Evolutionary conservation across 2,329 filamentous ascomycete genomes (phyloP), one percentile per base, ranked within the genome.

Genomic region (Penicillium nordicum): DNA sequence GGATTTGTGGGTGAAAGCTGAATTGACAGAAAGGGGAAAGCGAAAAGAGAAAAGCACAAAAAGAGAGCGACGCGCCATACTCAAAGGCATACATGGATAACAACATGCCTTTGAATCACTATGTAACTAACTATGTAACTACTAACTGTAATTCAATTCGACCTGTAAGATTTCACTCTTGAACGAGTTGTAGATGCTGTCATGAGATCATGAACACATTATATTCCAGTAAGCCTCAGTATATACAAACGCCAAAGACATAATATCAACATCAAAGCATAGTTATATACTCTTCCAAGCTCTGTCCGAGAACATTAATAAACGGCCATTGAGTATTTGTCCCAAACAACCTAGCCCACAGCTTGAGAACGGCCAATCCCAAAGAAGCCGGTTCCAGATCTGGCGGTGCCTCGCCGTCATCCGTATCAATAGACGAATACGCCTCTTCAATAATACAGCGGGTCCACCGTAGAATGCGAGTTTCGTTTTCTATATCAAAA

Each of bases 251-350:
- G 11, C 14, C 18, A 10, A 34, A 41, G 37, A 47, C 36, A 37
- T 43, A 25, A 23, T 55, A 18, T 23, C 42, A 46, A 21, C 23
- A 50, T 63, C 53, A 64, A 23, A 71, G 62, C 59, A 70, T 65
- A 23, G 58, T 45, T 55, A 68, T 57, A 50, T 71, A 72, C 50
- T 57, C 59, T 37, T 70, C 66, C 55, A 72, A 54, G 32, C 70
- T 71, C 25, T 68, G 59, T 9, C 70, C 69, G 41, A 72, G 60
- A 1, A 65, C 57, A 54, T 72, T 72, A 25, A 72, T 71, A 47
- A 72, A 70, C 0, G 66, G 67, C 70, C 70, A 72, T 38, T 72
- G 69, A 1, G 68, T 70, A 47, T 72, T 72, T 4, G 63, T 65
- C 11, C 64, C 61, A 50, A 72, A 72, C 5, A 72, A 57, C 21